Conservation (phyloP, 129 eudicot species). For the Kitagawia praeruptora region DNA sequence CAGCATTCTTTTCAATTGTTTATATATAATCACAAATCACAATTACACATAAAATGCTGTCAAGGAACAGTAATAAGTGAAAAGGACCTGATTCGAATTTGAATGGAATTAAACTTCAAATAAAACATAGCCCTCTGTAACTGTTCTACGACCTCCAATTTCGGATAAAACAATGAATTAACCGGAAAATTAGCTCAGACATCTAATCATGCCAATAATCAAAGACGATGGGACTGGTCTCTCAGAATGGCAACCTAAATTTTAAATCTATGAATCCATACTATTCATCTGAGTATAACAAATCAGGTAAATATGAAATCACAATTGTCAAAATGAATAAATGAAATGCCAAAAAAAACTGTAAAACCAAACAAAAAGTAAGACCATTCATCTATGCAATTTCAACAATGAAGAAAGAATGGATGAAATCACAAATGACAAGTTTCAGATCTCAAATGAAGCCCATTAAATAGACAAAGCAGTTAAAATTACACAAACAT, state of each 20-base stretch:
- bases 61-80: not conserved
- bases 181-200: not conserved
- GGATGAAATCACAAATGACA: not conserved
- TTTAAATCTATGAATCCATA: too few species aligned
- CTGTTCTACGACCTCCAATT: not conserved
- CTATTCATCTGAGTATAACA: too few species aligned
- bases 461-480: not conserved
- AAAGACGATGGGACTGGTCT: not conserved
- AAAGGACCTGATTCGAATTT: not conserved
- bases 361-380: too few species aligned
- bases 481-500: not conserved
- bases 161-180: not conserved
- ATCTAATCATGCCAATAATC: not conserved
- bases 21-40: too few species aligned
- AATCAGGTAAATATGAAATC: too few species aligned
- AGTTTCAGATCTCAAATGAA: not conserved
- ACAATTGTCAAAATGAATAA: too few species aligned
- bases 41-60: not conserved
- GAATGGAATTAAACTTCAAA: not conserved
- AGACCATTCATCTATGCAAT: too few species aligned
- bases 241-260: not conserved
- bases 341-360: not conserved
- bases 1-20: not conserved
- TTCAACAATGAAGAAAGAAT: not conserved
- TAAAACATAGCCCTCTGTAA: not conserved